Percentiles rank a stretch among this genome's conserved stretches.
Evolutionary conservation across 2,329 filamentous ascomycete species (phyloP).

Genomic region (Ramichloridium luteum): DNA sequence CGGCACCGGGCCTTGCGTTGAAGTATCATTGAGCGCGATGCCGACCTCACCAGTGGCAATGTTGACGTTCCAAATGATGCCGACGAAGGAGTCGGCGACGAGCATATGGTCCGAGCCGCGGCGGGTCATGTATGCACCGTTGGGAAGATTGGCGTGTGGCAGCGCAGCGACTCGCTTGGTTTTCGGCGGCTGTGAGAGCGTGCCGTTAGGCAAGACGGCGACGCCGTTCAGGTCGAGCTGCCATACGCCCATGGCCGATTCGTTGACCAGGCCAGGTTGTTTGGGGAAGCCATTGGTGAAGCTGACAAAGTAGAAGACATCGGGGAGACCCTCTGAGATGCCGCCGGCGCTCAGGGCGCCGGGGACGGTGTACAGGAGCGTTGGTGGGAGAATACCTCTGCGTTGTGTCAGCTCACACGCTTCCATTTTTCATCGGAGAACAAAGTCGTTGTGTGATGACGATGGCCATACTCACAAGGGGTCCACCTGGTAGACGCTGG

Average conservation of each 20-base stretch:
- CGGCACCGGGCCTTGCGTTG: slow-evolving; percentile 4
- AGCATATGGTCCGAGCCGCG: no score
- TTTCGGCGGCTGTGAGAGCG: neutral
- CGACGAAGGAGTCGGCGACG: slow-evolving; percentile 6
- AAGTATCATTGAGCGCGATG: slow-evolving; percentile 5
- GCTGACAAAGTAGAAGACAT: slow-evolving; percentile 5
- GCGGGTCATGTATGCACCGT: no score
- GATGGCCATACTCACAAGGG: no score
- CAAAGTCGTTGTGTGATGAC: no score
- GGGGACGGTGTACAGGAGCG: slow-evolving; percentile 4
- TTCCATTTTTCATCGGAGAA: no score
- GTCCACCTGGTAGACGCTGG: slow-evolving; percentile 6
- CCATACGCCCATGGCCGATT: slow-evolving; percentile 3
- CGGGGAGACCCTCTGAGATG: slow-evolving; percentile 3
- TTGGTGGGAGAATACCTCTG: slow-evolving; percentile 4
- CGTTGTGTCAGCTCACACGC: no score
- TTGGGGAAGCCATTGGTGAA: no score
- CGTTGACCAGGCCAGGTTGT: slow-evolving; percentile 2
- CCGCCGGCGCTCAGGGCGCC: slow-evolving; percentile 5
- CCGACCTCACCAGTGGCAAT: slow-evolving; percentile 3
- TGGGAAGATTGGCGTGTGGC: slow-evolving; percentile 2
- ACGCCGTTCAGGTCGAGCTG: slow-evolving; percentile 6
- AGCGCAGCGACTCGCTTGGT: slow-evolving; percentile 2
- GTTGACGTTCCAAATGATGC: slow-evolving; percentile 7
- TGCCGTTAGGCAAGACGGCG: slow-evolving; percentile 2